phyloP scores from a whole-genome alignment of 129 eudicot species.

The Artemisia tridentata region DNA sequence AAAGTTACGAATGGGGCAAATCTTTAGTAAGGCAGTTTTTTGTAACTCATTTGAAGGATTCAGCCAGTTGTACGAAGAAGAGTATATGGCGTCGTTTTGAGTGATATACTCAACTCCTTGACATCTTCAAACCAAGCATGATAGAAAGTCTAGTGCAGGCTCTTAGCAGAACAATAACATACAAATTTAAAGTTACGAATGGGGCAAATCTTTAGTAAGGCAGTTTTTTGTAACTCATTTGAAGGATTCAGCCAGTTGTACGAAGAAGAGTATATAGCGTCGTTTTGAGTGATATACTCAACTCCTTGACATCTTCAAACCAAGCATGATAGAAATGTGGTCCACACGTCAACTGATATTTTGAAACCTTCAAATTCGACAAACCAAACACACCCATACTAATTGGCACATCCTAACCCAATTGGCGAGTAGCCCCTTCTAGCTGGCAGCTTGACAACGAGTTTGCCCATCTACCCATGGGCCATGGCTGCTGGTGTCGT shows the following conservation, averaged over 20 bases:
- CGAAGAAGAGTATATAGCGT: background rate
- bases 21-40: background rate
- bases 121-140: background rate
- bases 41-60: background rate
- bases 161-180: background rate
- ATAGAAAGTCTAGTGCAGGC: background rate
- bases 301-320: background rate
- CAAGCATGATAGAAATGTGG: background rate
- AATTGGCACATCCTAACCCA: background rate
- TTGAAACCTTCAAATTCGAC: background rate
- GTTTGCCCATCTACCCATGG: background rate
- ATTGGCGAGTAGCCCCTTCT: background rate
- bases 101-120: too few relatives aligned
- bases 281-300: background rate
- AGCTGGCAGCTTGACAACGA: background rate
- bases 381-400: background rate
- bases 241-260: background rate
- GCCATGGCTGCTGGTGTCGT: background rate
- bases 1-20: background rate
- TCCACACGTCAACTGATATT: too few relatives aligned
- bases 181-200: background rate
- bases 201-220: background rate
- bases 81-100: background rate
- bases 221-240: background rate
- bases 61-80: background rate